Base-by-base conservation (phyloP, 352 stramenopile genomes). In the Pythium insidiosum region DNA sequence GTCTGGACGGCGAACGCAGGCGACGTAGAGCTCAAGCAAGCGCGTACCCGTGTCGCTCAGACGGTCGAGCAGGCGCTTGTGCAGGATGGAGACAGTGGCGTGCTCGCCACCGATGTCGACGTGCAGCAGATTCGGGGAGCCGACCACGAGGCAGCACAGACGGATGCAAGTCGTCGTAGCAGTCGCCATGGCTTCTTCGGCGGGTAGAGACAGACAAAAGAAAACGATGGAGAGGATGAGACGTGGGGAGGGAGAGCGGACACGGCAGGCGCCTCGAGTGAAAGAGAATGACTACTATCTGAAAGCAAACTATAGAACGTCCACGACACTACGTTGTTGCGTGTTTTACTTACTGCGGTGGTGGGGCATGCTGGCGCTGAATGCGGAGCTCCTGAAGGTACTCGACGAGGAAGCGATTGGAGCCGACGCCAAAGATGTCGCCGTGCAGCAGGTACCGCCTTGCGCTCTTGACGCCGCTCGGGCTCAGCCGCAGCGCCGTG, bases 351-450 rank as follows among this genome's bases (percentile, higher is more conserved):
- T n/a, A n/a, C n/a, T n/a, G n/a, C n/a, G 19, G 20, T 35, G 30
- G 22, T 48, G n/a, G 12, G 22, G 22, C 13, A 43, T 55, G 46
- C 31, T 50, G 46, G 3, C 51, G 40, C 19, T 56, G 53, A 21
- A 61, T 43, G 36, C 45, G 29, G 23, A 89, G 44, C 50, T 88
- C 68, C 38, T 84, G 72, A 33, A 74, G 68, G 51, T 90, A 88
- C 56, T 93, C 76, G 21, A 90, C 72, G 26, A 87, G 71, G 43
- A 93, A 93, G 12, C 78, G 73, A 35, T 88, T 93, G 16, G 72
- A 74, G n/a, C 77, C 80, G 40, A 93, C 69, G 13, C 80, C 77
- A 58, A 93, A 93, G 18, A 90, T 65, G 49, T 93, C 80, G 18
- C 73, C 72, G 36, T 93, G 77, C 28, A 84, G 43, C 22, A 93